Conservation (phyloP, 129 eudicot species). For the Helianthus tuberosus region DNA sequence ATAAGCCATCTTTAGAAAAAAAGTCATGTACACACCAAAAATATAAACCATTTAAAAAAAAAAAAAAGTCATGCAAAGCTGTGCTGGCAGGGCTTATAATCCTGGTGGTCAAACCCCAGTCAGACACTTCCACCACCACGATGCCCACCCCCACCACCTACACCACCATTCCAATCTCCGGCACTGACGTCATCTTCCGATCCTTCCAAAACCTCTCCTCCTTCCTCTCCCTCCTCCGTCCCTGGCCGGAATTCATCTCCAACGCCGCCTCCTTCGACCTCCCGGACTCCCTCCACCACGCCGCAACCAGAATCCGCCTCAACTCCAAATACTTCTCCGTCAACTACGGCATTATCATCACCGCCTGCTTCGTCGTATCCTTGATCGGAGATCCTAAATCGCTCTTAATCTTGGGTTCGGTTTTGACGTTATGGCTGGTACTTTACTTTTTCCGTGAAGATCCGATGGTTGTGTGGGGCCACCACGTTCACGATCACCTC, state of each 20-base stretch:
- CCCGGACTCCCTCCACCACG: constrained; percentile 49
- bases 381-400: constrained; percentile 52
- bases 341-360: constrained; percentile 56
- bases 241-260: constrained; percentile 79
- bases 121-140: too few relatives aligned
- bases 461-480: constrained; percentile 62
- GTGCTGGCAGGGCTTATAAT: too few relatives aligned
- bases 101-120: too few relatives aligned
- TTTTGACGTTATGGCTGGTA: constrained; percentile 52
- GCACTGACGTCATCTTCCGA: constrained; percentile 62
- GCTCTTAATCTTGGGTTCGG: constrained; percentile 28
- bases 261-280: constrained; percentile 34
- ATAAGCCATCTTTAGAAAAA: too few relatives aligned
- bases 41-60: too few relatives aligned
- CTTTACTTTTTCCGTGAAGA: constrained; percentile 70
- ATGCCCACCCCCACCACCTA: constrained; percentile 35
- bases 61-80: too few relatives aligned
- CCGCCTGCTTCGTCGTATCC: constrained; percentile 46
- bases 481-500: constrained; percentile 46
- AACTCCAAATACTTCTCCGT: constrained; percentile 58
- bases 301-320: constrained; percentile 44
- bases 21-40: too few relatives aligned
- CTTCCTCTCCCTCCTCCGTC: constrained; percentile 58
- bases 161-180: constrained; percentile 81
- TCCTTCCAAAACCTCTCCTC: constrained; percentile 67